Conservation (phyloP, 768 basidiomycete species). For the Brasilioporus rufonigricans region DNA sequence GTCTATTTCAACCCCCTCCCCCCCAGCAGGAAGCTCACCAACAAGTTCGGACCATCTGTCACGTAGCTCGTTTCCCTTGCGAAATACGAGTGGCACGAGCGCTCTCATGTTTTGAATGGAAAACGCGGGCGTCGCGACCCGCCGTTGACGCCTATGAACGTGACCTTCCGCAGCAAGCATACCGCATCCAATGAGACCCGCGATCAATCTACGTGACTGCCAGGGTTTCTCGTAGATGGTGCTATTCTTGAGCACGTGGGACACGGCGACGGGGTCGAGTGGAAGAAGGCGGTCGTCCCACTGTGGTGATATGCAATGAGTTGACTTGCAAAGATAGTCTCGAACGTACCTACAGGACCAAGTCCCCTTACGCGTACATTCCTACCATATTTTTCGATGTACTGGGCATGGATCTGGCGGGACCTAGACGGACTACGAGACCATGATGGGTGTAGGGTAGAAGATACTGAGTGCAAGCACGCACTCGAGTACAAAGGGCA, state of each 20-base stretch:
- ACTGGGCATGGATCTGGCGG: conserved; percentile 49
- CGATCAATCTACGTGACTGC: conserved; percentile 72
- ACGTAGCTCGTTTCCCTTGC: conserved; percentile 60
- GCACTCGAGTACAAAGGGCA: conserved; percentile 58
- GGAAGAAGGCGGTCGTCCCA: conserved; percentile 81
- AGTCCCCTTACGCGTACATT: conserved; percentile 67
- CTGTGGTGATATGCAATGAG: conserved; percentile 35
- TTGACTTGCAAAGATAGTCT: not conserved
- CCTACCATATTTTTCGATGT: conserved; percentile 61
- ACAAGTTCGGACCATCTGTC: conserved; percentile 59
- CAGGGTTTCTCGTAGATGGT: conserved; percentile 81
- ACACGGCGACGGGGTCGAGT: conserved; percentile 72
- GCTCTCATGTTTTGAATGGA: conserved; percentile 74
- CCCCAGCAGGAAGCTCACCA: conserved; percentile 14
- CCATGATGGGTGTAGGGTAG: not conserved
- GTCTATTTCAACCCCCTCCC: conserved; percentile 49
- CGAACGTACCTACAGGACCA: conserved; percentile 54
- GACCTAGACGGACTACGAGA: conserved; percentile 52
- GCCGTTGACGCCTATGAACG: conserved; percentile 76
- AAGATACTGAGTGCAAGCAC: conserved; percentile 18
- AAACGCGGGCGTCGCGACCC: conserved; percentile 76
- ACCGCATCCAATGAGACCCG: conserved; percentile 77
- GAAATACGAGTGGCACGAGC: conserved; percentile 69
- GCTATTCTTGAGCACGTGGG: conserved; percentile 71
- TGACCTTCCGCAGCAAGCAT: conserved; percentile 79